Evolutionary conservation across 345 rosid genomes (phyloP).

Genomic region (Euclidium syriacum): DNA sequence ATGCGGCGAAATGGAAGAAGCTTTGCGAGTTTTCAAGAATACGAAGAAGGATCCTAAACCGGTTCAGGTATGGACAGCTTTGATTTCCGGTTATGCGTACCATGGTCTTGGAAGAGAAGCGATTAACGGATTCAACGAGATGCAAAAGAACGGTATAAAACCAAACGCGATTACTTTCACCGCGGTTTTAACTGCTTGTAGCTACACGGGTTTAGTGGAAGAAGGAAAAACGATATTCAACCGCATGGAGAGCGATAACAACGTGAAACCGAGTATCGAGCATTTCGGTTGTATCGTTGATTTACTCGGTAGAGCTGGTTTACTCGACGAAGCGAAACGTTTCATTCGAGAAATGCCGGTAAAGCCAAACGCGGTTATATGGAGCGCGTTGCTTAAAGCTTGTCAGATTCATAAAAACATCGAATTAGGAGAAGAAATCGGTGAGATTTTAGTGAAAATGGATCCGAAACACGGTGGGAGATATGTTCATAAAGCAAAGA

Average conservation of each 20-base stretch:
- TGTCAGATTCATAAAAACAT: slow-evolving; percentile 47
- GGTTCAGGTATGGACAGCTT: slow-evolving; percentile 58
- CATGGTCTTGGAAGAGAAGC: slow-evolving; percentile 68
- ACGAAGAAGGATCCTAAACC: slow-evolving; percentile 34
- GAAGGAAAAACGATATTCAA: slow-evolving; percentile 51
- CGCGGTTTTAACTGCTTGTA: slow-evolving; percentile 65
- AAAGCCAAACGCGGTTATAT: slow-evolving; percentile 54
- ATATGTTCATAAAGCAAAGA: slow-evolving; percentile 51
- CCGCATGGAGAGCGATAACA: slow-evolving; percentile 41
- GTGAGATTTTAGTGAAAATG: slow-evolving; percentile 38
- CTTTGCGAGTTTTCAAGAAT: slow-evolving; percentile 38
- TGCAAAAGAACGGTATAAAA: slow-evolving; percentile 52
- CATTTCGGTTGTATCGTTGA: slow-evolving; percentile 85
- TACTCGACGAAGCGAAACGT: slow-evolving; percentile 45
- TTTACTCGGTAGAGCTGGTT: slow-evolving; percentile 70
- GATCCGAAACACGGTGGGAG: slow-evolving; percentile 59
- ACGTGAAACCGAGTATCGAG: slow-evolving; percentile 53
- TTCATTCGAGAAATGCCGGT: slow-evolving; percentile 52
- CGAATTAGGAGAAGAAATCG: slow-evolving; percentile 53
- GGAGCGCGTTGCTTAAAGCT: slow-evolving; percentile 67
- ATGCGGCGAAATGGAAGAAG: slow-evolving; percentile 61
- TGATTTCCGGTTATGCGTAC: slow-evolving; percentile 57
- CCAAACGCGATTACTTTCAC: slow-evolving; percentile 66
- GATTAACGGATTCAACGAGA: slow-evolving; percentile 39
- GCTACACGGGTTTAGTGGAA: slow-evolving; percentile 53